These are phyloP conservation scores for Cephalotrichum gorgonifer DNA, from an alignment of 2,329 filamentous ascomycete genomes.

Conservation along the genomic window DNA sequence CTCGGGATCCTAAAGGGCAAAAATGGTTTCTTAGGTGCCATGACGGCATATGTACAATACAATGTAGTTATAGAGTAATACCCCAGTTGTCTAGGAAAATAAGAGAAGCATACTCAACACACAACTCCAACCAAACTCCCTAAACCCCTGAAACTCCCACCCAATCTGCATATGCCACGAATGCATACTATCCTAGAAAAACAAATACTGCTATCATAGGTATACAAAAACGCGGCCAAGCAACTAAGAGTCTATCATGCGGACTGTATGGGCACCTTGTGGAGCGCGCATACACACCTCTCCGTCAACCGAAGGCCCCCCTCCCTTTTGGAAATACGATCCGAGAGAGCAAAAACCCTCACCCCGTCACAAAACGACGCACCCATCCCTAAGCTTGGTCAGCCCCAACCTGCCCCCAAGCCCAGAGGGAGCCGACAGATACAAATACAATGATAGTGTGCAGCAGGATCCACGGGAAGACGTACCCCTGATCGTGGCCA, in stretches of 20 bases:
- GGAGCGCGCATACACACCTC: too few species aligned
- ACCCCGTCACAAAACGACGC: background rate
- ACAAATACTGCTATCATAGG: too few species aligned
- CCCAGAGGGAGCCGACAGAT: background rate
- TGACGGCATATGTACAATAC: background rate
- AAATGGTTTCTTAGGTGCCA: too few species aligned
- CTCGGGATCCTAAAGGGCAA: too few species aligned
- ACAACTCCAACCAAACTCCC: background rate
- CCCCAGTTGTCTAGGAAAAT: background rate
- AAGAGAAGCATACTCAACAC: background rate
- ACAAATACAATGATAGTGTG: background rate
- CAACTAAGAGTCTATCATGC: background rate
- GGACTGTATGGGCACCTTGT: too few species aligned
- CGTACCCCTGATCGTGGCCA: slow-evolving; percentile 18
- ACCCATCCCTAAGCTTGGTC: background rate
- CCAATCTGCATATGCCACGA: background rate
- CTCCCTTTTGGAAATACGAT: background rate
- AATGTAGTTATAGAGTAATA: background rate
- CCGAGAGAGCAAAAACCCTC: background rate
- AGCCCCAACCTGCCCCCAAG: background rate
- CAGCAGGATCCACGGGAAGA: background rate
- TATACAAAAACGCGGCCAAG: background rate
- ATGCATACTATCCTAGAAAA: background rate
- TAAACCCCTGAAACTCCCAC: background rate
- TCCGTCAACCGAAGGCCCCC: background rate